Percentiles rank a stretch among this genome's conserved stretches.
These are phyloP conservation scores for Kodamaea sp. DNA, from an alignment of 1,139 yeast genomes.

Conservation along the genomic window DNA sequence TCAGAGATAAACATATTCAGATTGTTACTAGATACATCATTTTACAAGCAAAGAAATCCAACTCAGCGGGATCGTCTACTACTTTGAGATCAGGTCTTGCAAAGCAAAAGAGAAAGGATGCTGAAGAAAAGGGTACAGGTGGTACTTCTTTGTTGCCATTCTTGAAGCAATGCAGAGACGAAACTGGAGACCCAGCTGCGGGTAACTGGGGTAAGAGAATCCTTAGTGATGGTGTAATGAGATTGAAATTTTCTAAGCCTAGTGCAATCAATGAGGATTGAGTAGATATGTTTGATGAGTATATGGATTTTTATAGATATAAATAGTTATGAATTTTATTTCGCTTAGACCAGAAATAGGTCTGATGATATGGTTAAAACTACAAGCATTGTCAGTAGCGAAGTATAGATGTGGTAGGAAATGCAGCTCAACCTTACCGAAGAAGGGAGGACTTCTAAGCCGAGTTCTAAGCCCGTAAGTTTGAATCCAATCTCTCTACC, in stretches of 20 bases:
- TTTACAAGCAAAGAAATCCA: constrained; percentile 65
- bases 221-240: constrained; percentile 60
- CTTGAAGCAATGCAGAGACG: constrained; percentile 93
- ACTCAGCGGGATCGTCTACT: constrained; percentile 52
- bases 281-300: too few species aligned
- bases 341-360: too few species aligned
- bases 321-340: too few species aligned
- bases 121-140: constrained; percentile 81
- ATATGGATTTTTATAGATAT: background rate
- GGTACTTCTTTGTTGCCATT: constrained; percentile 92
- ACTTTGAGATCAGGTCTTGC: constrained; percentile 67
- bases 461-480: too few species aligned
- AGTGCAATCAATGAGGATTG: constrained; percentile 19
- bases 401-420: too few species aligned
- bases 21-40: constrained; percentile 85
- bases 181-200: constrained; percentile 90
- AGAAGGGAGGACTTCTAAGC: too few species aligned
- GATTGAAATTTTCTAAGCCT: constrained; percentile 39
- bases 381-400: too few species aligned
- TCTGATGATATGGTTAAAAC: too few species aligned
- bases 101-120: constrained; percentile 41
- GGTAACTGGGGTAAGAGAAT: constrained; percentile 85
- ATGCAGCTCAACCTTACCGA: too few species aligned
- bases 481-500: too few species aligned
- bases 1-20: constrained; percentile 91